Conservation (phyloP, 257 asterid genomes). For the Nicotiana paniculata region DNA sequence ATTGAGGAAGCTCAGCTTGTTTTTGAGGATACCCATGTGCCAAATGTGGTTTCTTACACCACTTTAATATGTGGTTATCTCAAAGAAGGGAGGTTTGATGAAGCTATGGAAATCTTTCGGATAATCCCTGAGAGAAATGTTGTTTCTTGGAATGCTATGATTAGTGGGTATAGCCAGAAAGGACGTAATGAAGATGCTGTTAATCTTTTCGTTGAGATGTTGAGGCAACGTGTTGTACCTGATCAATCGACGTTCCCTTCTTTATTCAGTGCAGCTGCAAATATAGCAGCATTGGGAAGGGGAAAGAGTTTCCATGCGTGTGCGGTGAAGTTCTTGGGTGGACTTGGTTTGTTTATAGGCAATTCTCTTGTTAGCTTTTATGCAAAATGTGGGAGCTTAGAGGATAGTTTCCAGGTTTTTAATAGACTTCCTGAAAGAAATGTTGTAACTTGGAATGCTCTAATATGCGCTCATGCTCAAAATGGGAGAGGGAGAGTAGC, state of each 20-base stretch:
- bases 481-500: conserved; percentile 64
- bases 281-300: conserved; percentile 64
- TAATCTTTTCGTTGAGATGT: conserved; percentile 55
- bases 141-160: conserved; percentile 80
- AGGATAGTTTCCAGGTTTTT: conserved; percentile 45
- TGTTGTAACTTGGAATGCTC: conserved; percentile 77
- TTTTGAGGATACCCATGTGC: conserved; percentile 45
- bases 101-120: conserved; percentile 40
- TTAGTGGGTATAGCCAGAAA: conserved; percentile 61
- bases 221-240: conserved; percentile 56
- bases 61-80: conserved; percentile 59
- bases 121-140: conserved; percentile 61
- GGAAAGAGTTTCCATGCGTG: conserved; percentile 80
- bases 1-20: conserved; percentile 38
- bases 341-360: conserved; percentile 38
- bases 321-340: conserved; percentile 69
- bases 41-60: conserved; percentile 70
- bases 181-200: conserved; percentile 77
- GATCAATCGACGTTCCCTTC: conserved; percentile 48
- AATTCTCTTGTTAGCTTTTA: conserved; percentile 73
- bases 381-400: conserved; percentile 84
- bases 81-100: conserved; percentile 44
- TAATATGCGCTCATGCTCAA: conserved; percentile 77
- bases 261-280: conserved; percentile 60
- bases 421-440: conserved; percentile 31